These are phyloP conservation scores for Aeminium ludgeri DNA, from an alignment of 495 filamentous ascomycete species.

Conservation along the genomic window DNA sequence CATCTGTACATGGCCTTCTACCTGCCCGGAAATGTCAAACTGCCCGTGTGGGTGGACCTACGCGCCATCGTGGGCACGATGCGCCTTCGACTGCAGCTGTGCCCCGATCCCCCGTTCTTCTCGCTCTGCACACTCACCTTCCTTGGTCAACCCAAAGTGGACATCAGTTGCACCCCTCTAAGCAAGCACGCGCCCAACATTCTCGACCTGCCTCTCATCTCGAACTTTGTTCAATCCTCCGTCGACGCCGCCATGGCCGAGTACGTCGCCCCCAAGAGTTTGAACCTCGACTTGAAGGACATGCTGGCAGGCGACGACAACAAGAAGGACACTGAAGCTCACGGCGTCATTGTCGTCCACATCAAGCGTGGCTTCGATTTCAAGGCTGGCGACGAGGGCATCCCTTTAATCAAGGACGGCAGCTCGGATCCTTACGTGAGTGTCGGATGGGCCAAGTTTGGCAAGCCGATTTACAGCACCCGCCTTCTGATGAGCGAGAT, in stretches of 20 bases:
- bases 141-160: constrained; percentile 60
- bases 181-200: constrained; percentile 49
- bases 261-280: constrained; percentile 57
- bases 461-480: constrained; percentile 47
- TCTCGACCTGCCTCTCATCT: constrained; percentile 55
- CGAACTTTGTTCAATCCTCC: constrained; percentile 53
- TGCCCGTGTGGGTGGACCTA: constrained; percentile 59
- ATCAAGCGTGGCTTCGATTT: constrained; percentile 48
- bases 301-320: constrained; percentile 62
- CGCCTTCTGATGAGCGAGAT: constrained; percentile 46
- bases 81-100: constrained; percentile 48
- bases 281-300: constrained; percentile 53
- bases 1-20: constrained; percentile 56
- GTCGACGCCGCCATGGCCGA: constrained; percentile 53
- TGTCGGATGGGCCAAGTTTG: constrained; percentile 60
- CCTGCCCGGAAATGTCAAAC: constrained; percentile 37
- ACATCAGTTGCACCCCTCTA: constrained; percentile 49
- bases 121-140: constrained; percentile 52
- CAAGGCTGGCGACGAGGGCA: constrained; percentile 45
- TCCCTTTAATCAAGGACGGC: constrained; percentile 37
- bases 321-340: constrained; percentile 50
- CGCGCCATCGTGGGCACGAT: constrained; percentile 47
- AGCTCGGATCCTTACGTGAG: constrained; percentile 52
- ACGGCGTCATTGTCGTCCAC: constrained; percentile 46
- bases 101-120: constrained; percentile 57